These are phyloP conservation scores for Graphilbum ipis-grandicollis DNA, from an alignment of 2,329 filamentous ascomycete species.

Conservation along the genomic window DNA sequence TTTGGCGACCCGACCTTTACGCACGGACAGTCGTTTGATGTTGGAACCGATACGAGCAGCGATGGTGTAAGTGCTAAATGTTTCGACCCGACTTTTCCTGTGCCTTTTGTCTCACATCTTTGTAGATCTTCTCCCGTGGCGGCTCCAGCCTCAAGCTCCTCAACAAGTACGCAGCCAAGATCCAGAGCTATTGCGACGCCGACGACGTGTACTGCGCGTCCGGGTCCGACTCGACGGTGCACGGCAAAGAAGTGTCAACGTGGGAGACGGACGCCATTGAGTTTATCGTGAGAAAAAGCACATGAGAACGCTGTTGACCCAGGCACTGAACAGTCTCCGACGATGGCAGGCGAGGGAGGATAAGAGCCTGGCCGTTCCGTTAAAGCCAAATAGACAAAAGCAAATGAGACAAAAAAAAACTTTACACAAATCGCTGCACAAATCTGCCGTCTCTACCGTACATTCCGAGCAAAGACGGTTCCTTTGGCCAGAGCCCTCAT, in stretches of 20 bases:
- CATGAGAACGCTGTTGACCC: too few species aligned
- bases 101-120: background rate
- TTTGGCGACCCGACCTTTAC: constrained; percentile 5
- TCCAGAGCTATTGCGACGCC: constrained; percentile 12
- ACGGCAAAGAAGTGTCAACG: constrained; percentile 6
- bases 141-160: constrained; percentile 8
- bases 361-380: too few species aligned
- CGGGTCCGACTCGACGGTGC: constrained; percentile 8
- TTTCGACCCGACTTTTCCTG: background rate
- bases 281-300: too few species aligned
- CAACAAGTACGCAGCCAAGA: constrained; percentile 9
- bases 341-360: too few species aligned
- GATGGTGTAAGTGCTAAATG: constrained; percentile 2
- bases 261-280: background rate
- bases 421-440: too few species aligned
- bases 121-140: constrained; percentile 10
- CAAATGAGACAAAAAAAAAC: too few species aligned
- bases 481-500: too few species aligned
- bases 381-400: too few species aligned
- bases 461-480: too few species aligned
- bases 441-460: too few species aligned
- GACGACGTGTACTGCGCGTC: constrained; percentile 13
- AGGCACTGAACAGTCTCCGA: too few species aligned
- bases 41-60: constrained; percentile 2
- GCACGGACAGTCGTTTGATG: constrained; percentile 1